A percentile compares a stretch with the other conserved stretches of the same genome.
Evolutionary conservation across 192 early-diverging fungal species (phyloP).

Genomic region (Coemansia sp.): DNA sequence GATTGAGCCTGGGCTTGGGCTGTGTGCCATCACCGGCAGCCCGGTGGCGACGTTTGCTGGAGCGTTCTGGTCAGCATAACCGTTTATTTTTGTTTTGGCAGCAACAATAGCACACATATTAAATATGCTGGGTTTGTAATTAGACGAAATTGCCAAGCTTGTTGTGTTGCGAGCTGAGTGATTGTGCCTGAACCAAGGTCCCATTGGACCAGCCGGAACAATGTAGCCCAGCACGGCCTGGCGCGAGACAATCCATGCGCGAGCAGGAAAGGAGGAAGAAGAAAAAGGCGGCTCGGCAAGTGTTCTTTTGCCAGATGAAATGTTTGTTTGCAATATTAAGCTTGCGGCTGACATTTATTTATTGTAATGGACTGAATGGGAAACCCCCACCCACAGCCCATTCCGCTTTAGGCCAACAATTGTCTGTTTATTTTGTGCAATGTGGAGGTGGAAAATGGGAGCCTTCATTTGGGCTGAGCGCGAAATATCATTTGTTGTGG

Average conservation of each 20-base stretch:
- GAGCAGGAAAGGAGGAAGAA: background rate
- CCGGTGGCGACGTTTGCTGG: slow-evolving; percentile 75
- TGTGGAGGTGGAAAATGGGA: background rate
- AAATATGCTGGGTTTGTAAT: background rate
- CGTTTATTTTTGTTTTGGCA: background rate
- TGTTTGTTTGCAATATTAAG: background rate
- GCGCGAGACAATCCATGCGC: background rate
- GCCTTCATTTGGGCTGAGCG: background rate
- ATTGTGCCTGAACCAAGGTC: background rate
- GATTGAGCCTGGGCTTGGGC: slow-evolving; percentile 61
- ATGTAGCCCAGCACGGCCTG: background rate
- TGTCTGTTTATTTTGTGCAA: background rate
- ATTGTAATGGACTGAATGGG: background rate
- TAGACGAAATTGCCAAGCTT: background rate
- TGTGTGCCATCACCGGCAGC: slow-evolving; percentile 70
- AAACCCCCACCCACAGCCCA: background rate
- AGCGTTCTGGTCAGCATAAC: slow-evolving; percentile 58
- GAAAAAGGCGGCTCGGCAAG: background rate
- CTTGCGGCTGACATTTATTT: background rate
- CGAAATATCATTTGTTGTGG: background rate
- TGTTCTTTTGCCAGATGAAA: background rate
- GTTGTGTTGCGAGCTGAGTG: background rate
- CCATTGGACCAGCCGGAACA: background rate
- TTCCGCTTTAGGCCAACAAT: background rate
- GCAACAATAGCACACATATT: background rate